These are phyloP conservation scores for Fusarium sarcochroum DNA, from an alignment of 2,329 filamentous ascomycete species.

Conservation along the genomic window DNA sequence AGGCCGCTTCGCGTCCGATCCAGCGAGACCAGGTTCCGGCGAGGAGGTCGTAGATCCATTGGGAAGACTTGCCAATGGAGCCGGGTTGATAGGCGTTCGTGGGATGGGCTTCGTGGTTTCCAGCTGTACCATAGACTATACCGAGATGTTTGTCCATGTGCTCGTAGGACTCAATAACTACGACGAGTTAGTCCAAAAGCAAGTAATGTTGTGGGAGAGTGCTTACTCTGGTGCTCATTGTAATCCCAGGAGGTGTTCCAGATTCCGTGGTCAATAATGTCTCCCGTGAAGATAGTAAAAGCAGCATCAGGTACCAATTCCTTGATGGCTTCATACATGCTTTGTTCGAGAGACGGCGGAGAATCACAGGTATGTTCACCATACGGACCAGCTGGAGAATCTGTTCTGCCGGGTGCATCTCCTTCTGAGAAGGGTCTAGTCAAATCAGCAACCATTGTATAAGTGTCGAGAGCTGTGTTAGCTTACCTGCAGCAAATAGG, in stretches of 20 bases:
- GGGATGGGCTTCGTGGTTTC: conserved; percentile 70
- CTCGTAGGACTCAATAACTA: conserved; percentile 62
- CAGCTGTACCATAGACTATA: conserved; percentile 66
- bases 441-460: background rate
- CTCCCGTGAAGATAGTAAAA: conserved; percentile 72
- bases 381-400: conserved; percentile 64
- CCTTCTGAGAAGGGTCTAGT: conserved; percentile 60
- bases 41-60: conserved; percentile 68
- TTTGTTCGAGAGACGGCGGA: conserved; percentile 65
- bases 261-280: conserved; percentile 67
- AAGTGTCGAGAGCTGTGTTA: too few species aligned
- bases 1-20: conserved; percentile 55
- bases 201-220: background rate
- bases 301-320: conserved; percentile 61
- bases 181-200: background rate
- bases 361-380: conserved; percentile 69
- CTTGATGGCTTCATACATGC: conserved; percentile 67
- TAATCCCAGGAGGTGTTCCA: conserved; percentile 60
- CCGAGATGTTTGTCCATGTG: conserved; percentile 60
- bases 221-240: conserved; percentile 52
- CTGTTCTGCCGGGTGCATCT: conserved; percentile 63
- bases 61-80: conserved; percentile 56
- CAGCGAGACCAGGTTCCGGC: conserved; percentile 62
- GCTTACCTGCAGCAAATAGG: conserved; percentile 70
- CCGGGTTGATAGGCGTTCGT: conserved; percentile 65